Base-by-base conservation (phyloP, 2,329 filamentous ascomycete species). In the Sphaerulina vaccinii region DNA sequence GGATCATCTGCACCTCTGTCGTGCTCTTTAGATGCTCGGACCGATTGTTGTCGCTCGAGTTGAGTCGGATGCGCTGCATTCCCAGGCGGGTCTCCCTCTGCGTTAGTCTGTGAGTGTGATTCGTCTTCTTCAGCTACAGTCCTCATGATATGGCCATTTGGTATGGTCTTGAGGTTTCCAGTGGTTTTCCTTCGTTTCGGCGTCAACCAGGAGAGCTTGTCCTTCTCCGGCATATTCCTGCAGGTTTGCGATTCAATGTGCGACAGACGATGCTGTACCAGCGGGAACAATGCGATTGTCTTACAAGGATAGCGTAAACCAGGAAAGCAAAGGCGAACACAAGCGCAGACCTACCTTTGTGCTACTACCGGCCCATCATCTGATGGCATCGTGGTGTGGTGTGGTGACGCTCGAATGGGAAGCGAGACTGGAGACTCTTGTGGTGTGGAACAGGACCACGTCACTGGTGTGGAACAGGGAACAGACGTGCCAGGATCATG, bases 11-110 rank as follows among this genome's bases (percentile, higher is more conserved):
- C 8, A 9, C 13, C 3, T 33, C 18, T 32, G 2, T 33, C 37
- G 8, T 41, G 45, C 40, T 52, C 47, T 33, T 49, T 45, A 32
- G 21, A 18, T 33, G 45, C 42, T 15, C 51, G 49, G 24, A 48
- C 33, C 19, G 36, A 48, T 40, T 18, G 33, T 35, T 56, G 39
- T 15, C 38, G 49, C 11, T 67, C 66, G 65, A 68, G 52, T 64
- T 67, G 23, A 58, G 57, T 45, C 63, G 64, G 32, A 68, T 43
- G 44, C 65, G 65, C 23, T 59, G 61, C 37, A 68, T 63, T 5
- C 53, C 50, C 1, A 57, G 55, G 37, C 66, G 64, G 21, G 59
- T 62, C 65, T 64, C 66, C 8, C 61, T 63, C 33, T 60, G 61
- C 39, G 41, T 40, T 27, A 22, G 52, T 48, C 29, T 55, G 52